These are phyloP conservation scores for Xylariomycetidae sp. DNA, from an alignment of 2,329 filamentous ascomycete species.

Conservation along the genomic window DNA sequence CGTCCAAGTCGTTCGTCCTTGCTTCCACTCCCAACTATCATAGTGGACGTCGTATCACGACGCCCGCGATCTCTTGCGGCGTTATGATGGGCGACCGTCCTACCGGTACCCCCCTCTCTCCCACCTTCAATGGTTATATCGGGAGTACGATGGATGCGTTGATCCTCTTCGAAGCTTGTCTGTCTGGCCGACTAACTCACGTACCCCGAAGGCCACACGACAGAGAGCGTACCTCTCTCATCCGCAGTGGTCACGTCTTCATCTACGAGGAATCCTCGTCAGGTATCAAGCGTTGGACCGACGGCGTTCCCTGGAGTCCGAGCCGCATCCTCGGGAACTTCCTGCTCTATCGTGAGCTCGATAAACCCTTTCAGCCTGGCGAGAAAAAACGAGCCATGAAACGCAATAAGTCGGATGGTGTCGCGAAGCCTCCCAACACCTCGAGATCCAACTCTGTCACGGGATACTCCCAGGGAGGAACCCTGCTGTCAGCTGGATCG, in stretches of 20 bases:
- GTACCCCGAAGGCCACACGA: constrained; percentile 83
- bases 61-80: too few species aligned
- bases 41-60: too few species aligned
- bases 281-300: constrained; percentile 91
- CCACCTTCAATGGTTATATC: constrained; percentile 65
- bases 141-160: constrained; percentile 71
- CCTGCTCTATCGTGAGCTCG: constrained; percentile 77
- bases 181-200: constrained; percentile 66
- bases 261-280: constrained; percentile 90
- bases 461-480: too few species aligned
- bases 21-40: too few species aligned
- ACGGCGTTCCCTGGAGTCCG: constrained; percentile 86
- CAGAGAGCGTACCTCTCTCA: constrained; percentile 70
- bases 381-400: constrained; percentile 84
- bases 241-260: constrained; percentile 80
- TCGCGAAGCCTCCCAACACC: constrained; percentile 29
- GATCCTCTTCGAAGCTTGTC: constrained; percentile 73
- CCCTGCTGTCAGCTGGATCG: constrained; percentile 1
- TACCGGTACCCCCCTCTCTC: too few species aligned
- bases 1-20: too few species aligned
- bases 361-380: constrained; percentile 71
- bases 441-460: constrained; percentile 20
- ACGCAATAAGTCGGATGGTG: constrained; percentile 47
- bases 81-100: too few species aligned
- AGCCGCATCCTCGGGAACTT: constrained; percentile 83